Evolutionary conservation across 2,329 filamentous ascomycete species (phyloP), one percentile per base, ranked within the genome.

Genomic region (Exophiala sp.): DNA sequence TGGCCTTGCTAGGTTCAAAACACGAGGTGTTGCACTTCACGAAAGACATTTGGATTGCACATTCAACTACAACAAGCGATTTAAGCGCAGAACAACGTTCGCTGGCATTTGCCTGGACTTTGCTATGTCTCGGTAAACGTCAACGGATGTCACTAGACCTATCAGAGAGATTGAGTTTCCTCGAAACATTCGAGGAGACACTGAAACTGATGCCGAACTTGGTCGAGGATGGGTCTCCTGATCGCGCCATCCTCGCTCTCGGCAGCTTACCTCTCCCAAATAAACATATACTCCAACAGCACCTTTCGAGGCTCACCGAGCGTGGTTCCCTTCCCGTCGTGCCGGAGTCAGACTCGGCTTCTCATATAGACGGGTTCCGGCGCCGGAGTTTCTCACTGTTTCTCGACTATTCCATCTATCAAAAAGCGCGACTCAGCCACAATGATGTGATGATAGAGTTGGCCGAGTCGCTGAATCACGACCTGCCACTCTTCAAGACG

Each of bases 41-140:
- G 14, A 38, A 42, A 18, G 14, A 46, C 2, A 37, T 24, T 10
- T 55, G 52, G 52, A 16, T 13, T 22, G 14, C 14, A n/a, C 29
- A 21, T n/a, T 34, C 37, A 34, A 29, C 34, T n/a, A 19, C 16
- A 14, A 2, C 37, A 32, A 43, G 27, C 41, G 41, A 14, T 30
- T 30, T 49, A 6, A 16, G 21, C 24, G 11, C 30, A 38, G 22
- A 46, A 18, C 52, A 51, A 29, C 45, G 48, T 41, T 29, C 40
- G 13, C 16, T 52, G 21, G 29, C 32, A n/a, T 49, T 51, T 48
- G 48, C 52, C 16, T 55, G 52, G 52, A 52, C 52, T 18, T 23
- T 24, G 2, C 44, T 55, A 27, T 19, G 35, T 37, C 45, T 55
- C 14, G 37, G 19, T 8, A 37, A 35, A 29, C 19, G 43, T 19